phyloP scores from a whole-genome alignment of 1,139 yeast genomes.

The Spathaspora sp. region DNA sequence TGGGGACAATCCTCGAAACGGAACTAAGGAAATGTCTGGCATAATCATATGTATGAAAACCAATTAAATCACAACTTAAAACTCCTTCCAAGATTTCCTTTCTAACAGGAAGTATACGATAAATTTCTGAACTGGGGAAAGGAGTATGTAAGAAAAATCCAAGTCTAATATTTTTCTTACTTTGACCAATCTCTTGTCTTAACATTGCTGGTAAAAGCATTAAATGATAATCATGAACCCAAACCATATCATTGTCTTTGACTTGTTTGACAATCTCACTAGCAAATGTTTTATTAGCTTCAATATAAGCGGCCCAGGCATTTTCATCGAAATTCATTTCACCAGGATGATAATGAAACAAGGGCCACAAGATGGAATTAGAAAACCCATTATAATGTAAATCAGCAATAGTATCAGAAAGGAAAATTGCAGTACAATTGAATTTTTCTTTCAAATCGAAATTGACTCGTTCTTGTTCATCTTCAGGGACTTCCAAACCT shows the following conservation, averaged over 20 bases:
- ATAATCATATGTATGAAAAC: slow-evolving; percentile 98
- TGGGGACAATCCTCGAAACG: slow-evolving; percentile 76
- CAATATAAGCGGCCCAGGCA: slow-evolving; percentile 97
- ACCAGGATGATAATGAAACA: slow-evolving; percentile 98
- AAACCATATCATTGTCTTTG: slow-evolving; percentile 82
- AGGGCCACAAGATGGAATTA: slow-evolving; percentile 92
- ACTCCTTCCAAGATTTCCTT: slow-evolving; percentile 91
- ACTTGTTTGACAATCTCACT: slow-evolving; percentile 68
- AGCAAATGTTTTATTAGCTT: slow-evolving; percentile 87
- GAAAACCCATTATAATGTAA: slow-evolving; percentile 95
- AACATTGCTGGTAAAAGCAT: slow-evolving; percentile 94
- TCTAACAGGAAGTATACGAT: slow-evolving; percentile 92
- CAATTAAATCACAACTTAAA: slow-evolving; percentile 89
- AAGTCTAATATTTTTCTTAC: slow-evolving; percentile 59
- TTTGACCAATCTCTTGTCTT: slow-evolving; percentile 56
- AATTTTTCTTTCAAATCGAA: slow-evolving; percentile 72
- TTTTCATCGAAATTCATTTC: slow-evolving; percentile 97
- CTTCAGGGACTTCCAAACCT: slow-evolving; percentile 77
- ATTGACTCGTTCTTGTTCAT: slow-evolving; percentile 69
- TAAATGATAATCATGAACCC: slow-evolving; percentile 98
- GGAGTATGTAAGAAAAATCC: slow-evolving; percentile 98
- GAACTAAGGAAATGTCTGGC: slow-evolving; percentile 96
- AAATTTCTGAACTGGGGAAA: slow-evolving; percentile 95
- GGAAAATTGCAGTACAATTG: slow-evolving; percentile 86
- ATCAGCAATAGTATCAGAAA: slow-evolving; percentile 88